Evolutionary conservation across 148 eudicot species (phyloP).

Genomic region (Fagopyrum homotropicum): DNA sequence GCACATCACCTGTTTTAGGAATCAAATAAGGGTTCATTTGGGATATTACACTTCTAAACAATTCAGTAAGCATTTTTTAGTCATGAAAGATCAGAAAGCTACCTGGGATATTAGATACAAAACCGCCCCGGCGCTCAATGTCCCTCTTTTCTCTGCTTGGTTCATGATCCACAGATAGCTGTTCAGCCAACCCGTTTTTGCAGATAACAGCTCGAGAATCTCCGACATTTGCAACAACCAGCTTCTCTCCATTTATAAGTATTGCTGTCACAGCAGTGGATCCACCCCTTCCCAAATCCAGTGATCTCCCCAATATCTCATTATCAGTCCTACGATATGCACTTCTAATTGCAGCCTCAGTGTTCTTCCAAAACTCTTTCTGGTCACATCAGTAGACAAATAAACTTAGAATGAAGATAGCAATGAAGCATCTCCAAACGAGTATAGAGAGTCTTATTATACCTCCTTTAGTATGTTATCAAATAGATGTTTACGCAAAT

Average conservation of each 20-base stretch:
- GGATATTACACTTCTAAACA: neutral
- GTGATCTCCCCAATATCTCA: constrained; percentile 59
- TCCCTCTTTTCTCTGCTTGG: constrained; percentile 67
- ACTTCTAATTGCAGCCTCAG: constrained; percentile 48
- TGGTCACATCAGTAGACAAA: constrained; percentile 18
- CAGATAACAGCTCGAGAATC: constrained; percentile 85
- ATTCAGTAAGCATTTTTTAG: neutral
- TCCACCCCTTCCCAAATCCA: constrained; percentile 80
- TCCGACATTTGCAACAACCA: constrained; percentile 79
- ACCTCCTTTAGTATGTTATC: constrained; percentile 59
- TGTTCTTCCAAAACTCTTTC: constrained; percentile 72
- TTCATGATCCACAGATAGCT: constrained; percentile 68
- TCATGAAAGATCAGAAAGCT: neutral
- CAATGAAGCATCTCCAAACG: neutral
- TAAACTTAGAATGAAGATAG: neutral
- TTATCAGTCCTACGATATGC: constrained; percentile 78
- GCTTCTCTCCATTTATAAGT: constrained; percentile 50
- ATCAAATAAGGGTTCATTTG: constrained; percentile 1
- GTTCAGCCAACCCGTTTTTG: constrained; percentile 49
- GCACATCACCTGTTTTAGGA: constrained; percentile 55
- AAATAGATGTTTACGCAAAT: constrained; percentile 41
- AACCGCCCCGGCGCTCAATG: constrained; percentile 73
- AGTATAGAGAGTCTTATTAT: neutral
- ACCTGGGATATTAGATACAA: constrained; percentile 88
- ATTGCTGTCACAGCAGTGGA: constrained; percentile 87